A percentile compares a stretch with the other conserved stretches of the same genome.
Conservation (phyloP, 768 basidiomycete genomes). For the Termitomyces sp. region DNA sequence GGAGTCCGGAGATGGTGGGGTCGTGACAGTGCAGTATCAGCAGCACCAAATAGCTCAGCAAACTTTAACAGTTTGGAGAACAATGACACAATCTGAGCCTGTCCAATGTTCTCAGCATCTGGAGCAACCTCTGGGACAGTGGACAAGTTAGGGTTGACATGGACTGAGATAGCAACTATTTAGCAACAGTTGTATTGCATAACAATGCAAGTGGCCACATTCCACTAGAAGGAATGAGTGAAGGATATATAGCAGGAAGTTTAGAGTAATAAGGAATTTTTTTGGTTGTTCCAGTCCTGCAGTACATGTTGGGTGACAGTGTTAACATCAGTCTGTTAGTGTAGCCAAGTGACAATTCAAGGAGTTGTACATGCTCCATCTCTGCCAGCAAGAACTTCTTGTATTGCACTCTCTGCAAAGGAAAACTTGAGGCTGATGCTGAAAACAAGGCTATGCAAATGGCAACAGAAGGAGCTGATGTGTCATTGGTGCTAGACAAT, state of each 20-base stretch:
- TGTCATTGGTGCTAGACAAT: too few species aligned
- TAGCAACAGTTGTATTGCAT: background rate
- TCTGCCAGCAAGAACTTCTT: too few species aligned
- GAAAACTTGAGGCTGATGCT: too few species aligned
- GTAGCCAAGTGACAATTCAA: too few species aligned
- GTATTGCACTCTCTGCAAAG: too few species aligned
- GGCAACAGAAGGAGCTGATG: too few species aligned
- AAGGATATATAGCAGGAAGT: slow-evolving; percentile 77
- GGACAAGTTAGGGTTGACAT: slow-evolving; percentile 19
- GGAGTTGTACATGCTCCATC: too few species aligned
- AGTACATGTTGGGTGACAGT: slow-evolving; percentile 78
- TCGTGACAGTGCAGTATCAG: too few species aligned
- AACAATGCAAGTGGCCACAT: slow-evolving; percentile 6
- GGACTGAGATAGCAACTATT: slow-evolving; percentile 12
- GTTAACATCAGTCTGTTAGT: slow-evolving; percentile 80
- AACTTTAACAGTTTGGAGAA: slow-evolving; percentile 76
- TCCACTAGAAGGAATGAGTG: slow-evolving; percentile 55
- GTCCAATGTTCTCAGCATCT: slow-evolving; percentile 76
- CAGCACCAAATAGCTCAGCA: slow-evolving; percentile 73
- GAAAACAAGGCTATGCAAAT: too few species aligned
- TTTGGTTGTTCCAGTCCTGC: slow-evolving; percentile 94
- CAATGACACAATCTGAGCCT: slow-evolving; percentile 67
- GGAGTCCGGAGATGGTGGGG: too few species aligned
- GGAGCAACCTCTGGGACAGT: slow-evolving; percentile 41
- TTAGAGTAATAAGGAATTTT: slow-evolving; percentile 84